Base-by-base conservation (phyloP, 2,329 filamentous ascomycete genomes). In the Dothidotthia symphoricarpi region DNA sequence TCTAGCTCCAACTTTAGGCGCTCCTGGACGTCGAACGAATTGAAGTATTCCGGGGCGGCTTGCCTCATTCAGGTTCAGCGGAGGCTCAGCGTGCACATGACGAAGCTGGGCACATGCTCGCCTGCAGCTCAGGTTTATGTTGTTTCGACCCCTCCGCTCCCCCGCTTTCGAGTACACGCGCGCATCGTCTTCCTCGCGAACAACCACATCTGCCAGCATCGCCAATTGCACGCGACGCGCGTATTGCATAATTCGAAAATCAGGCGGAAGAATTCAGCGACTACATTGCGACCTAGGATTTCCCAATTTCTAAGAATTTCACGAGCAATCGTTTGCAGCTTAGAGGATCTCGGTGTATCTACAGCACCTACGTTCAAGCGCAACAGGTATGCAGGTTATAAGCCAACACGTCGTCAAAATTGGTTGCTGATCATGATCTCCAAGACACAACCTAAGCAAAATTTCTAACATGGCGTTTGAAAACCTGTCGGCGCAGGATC, bases 401-500 rank as follows among this genome's bases (percentile, higher is more conserved):
- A 9, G 9, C 19, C 19, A 22, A 22, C 5, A 22, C 9, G 9
- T 22, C 19, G 5, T 22, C 19, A 5, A 22, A 9, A 22, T 5
- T 9, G 19, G 19, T 9, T 9, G 19, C 19, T 22, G 19, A 22
- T 22, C 19, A 22, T 22, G 19, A 22, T 27, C 16, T 22, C 19
- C 22, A 16, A 16, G 29, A 28, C 7, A n/a, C n/a, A 24, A 26
- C 19, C 19, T 9, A 22, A 30, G 17, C 17, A 39, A 22, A 34
- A 13, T 13, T 27, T 37, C 24, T 31, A 40, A 15, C 31, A 64
- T 63, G 59, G 49, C 49, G 7, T 61, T 57, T 16, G 54, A 61
- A 46, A 50, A 59, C 13, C 47, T 48, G 9, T 59, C 61, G 6
- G 57, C 55, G 11, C 41, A 47, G 17, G 49, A 38, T 24, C 16